Evolutionary conservation across 306 rosid genomes (phyloP), one percentile per base, ranked within the genome.

Genomic region (Quillaja saponaria): DNA sequence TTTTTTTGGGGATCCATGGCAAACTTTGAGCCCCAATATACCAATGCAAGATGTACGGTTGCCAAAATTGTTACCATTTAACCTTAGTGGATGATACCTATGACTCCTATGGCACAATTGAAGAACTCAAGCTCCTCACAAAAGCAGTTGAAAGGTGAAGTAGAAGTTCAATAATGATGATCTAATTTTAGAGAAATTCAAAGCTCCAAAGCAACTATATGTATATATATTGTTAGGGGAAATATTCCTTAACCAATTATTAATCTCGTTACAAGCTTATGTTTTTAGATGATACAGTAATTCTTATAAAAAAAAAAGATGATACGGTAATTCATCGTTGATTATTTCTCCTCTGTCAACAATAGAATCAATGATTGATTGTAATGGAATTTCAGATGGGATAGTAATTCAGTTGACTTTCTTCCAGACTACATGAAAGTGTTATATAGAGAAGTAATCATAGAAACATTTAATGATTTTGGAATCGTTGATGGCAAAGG

Each of bases 71-170:
- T 70, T 11, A 28, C 33, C 1, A 37, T 74, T 12, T 41, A 12
- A 49, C 70, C 5, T 13, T 38, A 10, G 10, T 79, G 5, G 83
- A 84, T 69, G 90, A 80, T 31, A 75, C 72, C 6, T 80, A 76
- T 54, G 88, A 80, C 64, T 59, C 52, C 2, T 58, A 77, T 25
- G 86, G 73, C 7, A 80, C 72, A 7, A 0, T 67, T 65, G 68
- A 80, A 67, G 85, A 80, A 49, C 81, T 80, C 8, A 58, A 71
- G 8, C 61, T 71, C 10, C 77, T 83, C 38, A 74, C 82, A 1
- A 5, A 72, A 13, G 84, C 79, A 7, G 33, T 82, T 13, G 13
- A 68, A 6, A 82, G 78, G 82, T 50, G 13, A 19, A 40, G 15
- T 50, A 10, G n/a, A n/a, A n/a, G n/a, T n/a, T n/a, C n/a, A n/a